phyloP scores from a whole-genome alignment of 208 protist genomes.

The Crithidia fasciculata region DNA sequence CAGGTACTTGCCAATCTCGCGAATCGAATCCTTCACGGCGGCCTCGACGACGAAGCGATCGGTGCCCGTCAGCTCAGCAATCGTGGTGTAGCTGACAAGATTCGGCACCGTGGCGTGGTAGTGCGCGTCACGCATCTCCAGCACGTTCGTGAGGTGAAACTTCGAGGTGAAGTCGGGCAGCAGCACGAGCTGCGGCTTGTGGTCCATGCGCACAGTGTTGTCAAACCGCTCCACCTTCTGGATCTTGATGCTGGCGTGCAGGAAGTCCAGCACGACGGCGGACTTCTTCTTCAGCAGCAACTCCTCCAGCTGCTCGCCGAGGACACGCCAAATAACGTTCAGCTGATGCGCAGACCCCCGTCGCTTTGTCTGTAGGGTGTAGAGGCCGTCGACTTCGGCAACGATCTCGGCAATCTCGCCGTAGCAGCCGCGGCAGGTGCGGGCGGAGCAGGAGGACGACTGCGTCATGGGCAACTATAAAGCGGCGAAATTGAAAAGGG shows the following conservation, averaged over 20 bases:
- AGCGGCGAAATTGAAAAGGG: not conserved
- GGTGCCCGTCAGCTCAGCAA: slow-evolving; percentile 49
- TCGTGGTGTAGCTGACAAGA: slow-evolving; percentile 48
- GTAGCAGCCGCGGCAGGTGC: slow-evolving; percentile 73
- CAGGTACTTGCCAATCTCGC: slow-evolving; percentile 88
- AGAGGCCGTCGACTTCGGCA: slow-evolving; percentile 49
- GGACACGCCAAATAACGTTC: slow-evolving; percentile 71
- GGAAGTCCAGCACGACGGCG: slow-evolving; percentile 71
- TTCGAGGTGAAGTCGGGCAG: slow-evolving; percentile 87
- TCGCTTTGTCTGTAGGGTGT: slow-evolving; percentile 67
- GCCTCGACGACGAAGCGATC: slow-evolving; percentile 79
- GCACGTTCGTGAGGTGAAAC: slow-evolving; percentile 78
- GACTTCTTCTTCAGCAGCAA: slow-evolving; percentile 68
- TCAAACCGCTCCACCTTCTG: slow-evolving; percentile 64
- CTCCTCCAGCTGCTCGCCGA: slow-evolving; percentile 69
- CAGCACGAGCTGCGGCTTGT: slow-evolving; percentile 86
- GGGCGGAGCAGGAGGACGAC: slow-evolving; percentile 38
- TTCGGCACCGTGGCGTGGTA: slow-evolving; percentile 76
- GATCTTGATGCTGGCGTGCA: slow-evolving; percentile 85
- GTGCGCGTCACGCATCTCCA: slow-evolving; percentile 76
- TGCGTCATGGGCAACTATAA: slow-evolving; percentile 14
- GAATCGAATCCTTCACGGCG: slow-evolving; percentile 75
- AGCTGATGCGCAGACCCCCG: slow-evolving; percentile 54
- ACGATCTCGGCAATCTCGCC: slow-evolving; percentile 81
- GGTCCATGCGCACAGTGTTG: slow-evolving; percentile 42